phyloP scores from a whole-genome alignment of 441 rosid species.

The Erodium moschatum region DNA sequence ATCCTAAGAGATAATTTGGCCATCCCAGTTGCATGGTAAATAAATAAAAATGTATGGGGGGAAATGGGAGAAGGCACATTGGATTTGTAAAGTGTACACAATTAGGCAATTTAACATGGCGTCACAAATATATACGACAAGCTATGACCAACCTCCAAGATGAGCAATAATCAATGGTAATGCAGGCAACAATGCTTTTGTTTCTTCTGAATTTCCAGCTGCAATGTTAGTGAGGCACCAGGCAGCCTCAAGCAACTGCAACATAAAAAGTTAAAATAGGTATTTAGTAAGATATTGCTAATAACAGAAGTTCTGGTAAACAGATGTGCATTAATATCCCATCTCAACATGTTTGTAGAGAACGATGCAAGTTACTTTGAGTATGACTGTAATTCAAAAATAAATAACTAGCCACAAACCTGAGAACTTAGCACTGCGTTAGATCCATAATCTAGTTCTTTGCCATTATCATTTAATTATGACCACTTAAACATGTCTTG shows the following conservation, averaged over 20 bases:
- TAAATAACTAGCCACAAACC: not conserved
- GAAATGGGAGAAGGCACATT: not conserved
- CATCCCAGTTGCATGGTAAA: not conserved
- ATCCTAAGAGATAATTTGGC: not conserved
- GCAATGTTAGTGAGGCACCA: slow-evolving; percentile 98
- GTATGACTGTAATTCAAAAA: not conserved
- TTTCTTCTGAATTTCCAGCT: slow-evolving; percentile 86
- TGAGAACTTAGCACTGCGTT: not conserved
- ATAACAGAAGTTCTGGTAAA: not conserved
- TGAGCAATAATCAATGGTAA: slow-evolving; percentile 86
- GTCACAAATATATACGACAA: slow-evolving; percentile 12
- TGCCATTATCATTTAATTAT: slow-evolving; percentile 1
- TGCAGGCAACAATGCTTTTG: slow-evolving; percentile 76
- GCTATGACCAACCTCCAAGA: slow-evolving; percentile 60
- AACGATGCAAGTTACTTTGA: not conserved
- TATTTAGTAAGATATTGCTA: not conserved
- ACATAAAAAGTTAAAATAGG: slow-evolving; percentile 15
- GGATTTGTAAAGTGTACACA: not conserved
- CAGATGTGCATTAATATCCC: slow-evolving; percentile 4
- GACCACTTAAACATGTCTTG: not conserved
- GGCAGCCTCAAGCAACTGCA: slow-evolving; percentile 92
- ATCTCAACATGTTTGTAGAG: not conserved
- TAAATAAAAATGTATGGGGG: not conserved
- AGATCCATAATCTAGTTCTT: not conserved
- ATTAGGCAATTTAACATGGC: not conserved